Base-by-base conservation (phyloP, 495 filamentous ascomycete species). In the Penicillium paxilli region DNA sequence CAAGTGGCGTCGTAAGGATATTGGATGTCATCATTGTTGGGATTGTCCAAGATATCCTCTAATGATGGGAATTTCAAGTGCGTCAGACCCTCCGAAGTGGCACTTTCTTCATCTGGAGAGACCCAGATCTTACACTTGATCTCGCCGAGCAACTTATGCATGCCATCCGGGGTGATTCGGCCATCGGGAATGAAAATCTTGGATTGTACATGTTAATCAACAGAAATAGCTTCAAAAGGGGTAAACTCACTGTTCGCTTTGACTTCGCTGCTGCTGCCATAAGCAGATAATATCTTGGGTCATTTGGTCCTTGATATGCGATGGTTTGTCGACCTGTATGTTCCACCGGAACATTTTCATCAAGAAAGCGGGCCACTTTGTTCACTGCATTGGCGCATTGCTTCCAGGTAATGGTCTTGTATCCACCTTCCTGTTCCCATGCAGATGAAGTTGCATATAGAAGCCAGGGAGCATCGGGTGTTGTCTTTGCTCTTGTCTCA, bases 341-440 rank as follows among this genome's bases (percentile, higher is more conserved):
- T 5, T 46, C 10, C n/a, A 11, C n/a, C 5, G 44, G 44, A 28
- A 46, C 26, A 9, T 24, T 46, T 28, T 46, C 44, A 22, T 46
- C 44, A 11, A 46, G 25, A 6, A 16, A 46, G 11, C 16, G 25
- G 14, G 44, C 22, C 22, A 28, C 19, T 22, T 46, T 46, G 11
- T 46, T 46, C 12, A 46, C 26, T 25, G 44, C 22, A 28, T 46
- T 24, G 44, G 44, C 44, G 17, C 17, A 46, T 28, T 46, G 44
- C 22, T 21, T 46, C 44, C 22, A 46, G 11, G 44, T 46, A 14
- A 46, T 46, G 2, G 44, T 26, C n/a, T 28, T 24, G 25, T 25
- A 46, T 4, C 44, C 44, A 16, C 44, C 19, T 17, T 46, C 44
- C 5, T 46, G 44, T 16, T 46, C 44, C 44, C 44, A 46, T 19